phyloP scores from a whole-genome alignment of 1,139 yeast genomes.

The Scheffersomyces cryptocercus region DNA sequence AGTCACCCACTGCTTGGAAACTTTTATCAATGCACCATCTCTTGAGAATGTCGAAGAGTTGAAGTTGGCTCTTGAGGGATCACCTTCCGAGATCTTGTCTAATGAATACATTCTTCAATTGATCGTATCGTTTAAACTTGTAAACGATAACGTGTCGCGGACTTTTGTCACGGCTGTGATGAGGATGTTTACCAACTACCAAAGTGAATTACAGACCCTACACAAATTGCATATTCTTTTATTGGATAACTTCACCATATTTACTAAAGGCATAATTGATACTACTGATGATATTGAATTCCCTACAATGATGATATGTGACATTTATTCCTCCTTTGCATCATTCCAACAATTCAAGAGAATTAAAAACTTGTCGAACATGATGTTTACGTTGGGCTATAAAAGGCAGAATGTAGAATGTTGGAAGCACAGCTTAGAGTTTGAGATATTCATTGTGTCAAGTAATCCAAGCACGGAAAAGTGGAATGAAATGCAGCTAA shows the following conservation, averaged over 20 bases:
- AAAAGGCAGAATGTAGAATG: conserved; percentile 3
- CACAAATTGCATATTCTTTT: conserved; percentile 20
- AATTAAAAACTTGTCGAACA: conserved; percentile 29
- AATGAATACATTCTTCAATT: conserved; percentile 4
- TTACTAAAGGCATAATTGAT: conserved; percentile 12
- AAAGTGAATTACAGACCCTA: conserved; percentile 7
- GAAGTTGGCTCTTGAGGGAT: no score
- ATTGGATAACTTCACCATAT: conserved; percentile 23
- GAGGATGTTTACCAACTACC: background rate
- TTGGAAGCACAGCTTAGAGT: conserved; percentile 19
- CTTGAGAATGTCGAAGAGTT: no score
- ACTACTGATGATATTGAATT: conserved; percentile 4
- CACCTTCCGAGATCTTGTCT: background rate
- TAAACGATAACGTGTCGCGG: conserved; percentile 4
- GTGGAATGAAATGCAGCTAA: conserved; percentile 13
- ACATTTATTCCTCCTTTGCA: conserved; percentile 13
- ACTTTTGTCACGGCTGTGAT: conserved; percentile 6
- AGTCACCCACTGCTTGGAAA: no score
- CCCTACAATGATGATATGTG: conserved; percentile 3
- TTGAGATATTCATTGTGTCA: conserved; percentile 21
- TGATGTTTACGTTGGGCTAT: conserved; percentile 14
- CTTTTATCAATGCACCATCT: no score
- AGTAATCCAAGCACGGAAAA: conserved; percentile 10
- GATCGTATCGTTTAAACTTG: conserved; percentile 5
- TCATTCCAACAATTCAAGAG: conserved; percentile 27